phyloP scores from a whole-genome alignment of 2,329 filamentous ascomycete species.

The Diplodia corticola region DNA sequence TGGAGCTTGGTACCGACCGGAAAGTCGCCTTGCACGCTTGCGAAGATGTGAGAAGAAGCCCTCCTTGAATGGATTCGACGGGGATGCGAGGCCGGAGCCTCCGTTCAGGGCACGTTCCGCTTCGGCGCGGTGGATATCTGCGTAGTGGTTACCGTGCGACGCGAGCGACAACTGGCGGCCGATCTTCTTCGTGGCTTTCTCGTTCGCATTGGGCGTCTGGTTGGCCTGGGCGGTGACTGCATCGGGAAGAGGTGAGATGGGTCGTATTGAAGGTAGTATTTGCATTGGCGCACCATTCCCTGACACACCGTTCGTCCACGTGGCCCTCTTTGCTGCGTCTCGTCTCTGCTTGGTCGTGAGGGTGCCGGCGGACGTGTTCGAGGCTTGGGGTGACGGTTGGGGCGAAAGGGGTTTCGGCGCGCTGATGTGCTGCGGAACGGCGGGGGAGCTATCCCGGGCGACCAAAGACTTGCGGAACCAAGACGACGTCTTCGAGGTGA shows the following conservation, averaged over 20 bases:
- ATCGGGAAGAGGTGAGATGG: conserved; percentile 95
- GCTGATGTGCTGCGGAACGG: conserved; percentile 50
- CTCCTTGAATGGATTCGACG: conserved; percentile 80
- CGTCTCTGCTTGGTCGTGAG: conserved; percentile 56
- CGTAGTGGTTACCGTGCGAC: conserved; percentile 89
- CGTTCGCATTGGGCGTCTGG: conserved; percentile 59
- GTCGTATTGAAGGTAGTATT: conserved; percentile 89
- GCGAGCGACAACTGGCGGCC: conserved; percentile 90
- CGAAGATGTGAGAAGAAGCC: conserved; percentile 97
- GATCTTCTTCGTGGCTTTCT: conserved; percentile 83
- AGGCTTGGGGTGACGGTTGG: conserved; percentile 45
- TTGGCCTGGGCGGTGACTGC: conserved; percentile 87
- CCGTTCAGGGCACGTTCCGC: conserved; percentile 89
- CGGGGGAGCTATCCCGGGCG: conserved; percentile 68
- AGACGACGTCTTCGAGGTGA: conserved; percentile 76
- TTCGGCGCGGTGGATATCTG: conserved; percentile 85
- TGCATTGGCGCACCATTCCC: conserved; percentile 86
- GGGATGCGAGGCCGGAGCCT: conserved; percentile 67
- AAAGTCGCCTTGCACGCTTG: conserved; percentile 89
- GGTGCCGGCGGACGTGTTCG: conserved; percentile 46
- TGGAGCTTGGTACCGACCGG: conserved; percentile 82
- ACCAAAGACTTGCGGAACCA: conserved; percentile 98
- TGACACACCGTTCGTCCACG: conserved; percentile 80
- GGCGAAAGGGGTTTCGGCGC: conserved; percentile 44
- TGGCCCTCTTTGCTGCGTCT: conserved; percentile 75